A percentile compares a stretch with the other conserved stretches of the same genome.
phyloP scores from a whole-genome alignment of 805 yeast genomes.

The Candida qinlingensis region DNA sequence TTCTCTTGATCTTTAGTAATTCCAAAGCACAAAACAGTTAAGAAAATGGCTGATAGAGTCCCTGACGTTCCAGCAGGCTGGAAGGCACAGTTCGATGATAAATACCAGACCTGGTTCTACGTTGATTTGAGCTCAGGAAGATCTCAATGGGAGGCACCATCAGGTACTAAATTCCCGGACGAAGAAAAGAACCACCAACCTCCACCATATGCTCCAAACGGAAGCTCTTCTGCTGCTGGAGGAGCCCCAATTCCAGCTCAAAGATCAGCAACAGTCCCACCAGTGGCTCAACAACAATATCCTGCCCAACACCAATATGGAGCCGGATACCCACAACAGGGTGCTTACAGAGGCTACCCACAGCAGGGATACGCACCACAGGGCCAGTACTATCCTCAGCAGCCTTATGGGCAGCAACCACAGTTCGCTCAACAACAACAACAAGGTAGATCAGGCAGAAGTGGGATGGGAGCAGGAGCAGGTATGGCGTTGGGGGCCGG shows the following conservation, averaged over 20 bases:
- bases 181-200: conserved; percentile 31
- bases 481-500: conserved; percentile 24
- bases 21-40: no score
- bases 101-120: conserved; percentile 71
- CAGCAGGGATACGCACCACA: conserved; percentile 28
- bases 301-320: conserved; percentile 10
- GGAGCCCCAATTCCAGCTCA: conserved; percentile 13
- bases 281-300: conserved; percentile 13
- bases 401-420: conserved; percentile 18
- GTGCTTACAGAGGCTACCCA: conserved; percentile 21
- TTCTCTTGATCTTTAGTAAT: no score
- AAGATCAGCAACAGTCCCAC: conserved; percentile 14
- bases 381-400: conserved; percentile 24
- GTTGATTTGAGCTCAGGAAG: conserved; percentile 67
- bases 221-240: conserved; percentile 2
- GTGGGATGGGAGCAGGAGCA: conserved; percentile 25
- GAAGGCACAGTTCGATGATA: conserved; percentile 68
- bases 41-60: conserved; percentile 16
- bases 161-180: conserved; percentile 42
- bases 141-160: conserved; percentile 91
- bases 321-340: conserved; percentile 5
- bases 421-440: conserved; percentile 21
- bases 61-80: conserved; percentile 65
- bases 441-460: conserved; percentile 25
- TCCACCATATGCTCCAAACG: conserved; percentile 28